Conservation (phyloP, 2,329 filamentous ascomycete species). For the Trichoderma brevicompactum region DNA sequence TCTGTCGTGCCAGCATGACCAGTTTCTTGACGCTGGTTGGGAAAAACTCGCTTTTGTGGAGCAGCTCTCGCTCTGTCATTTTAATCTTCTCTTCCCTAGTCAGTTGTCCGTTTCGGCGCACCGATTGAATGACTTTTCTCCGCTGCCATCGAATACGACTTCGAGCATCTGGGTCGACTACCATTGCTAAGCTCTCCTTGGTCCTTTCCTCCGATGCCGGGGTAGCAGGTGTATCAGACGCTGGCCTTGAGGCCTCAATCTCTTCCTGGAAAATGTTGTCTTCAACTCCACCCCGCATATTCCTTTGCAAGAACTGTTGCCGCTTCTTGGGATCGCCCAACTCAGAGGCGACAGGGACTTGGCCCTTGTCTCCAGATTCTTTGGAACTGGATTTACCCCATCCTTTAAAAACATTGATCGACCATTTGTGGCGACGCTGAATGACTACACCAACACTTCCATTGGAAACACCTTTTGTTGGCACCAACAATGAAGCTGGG, state of each 20-base stretch:
- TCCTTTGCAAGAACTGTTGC: constrained; percentile 47
- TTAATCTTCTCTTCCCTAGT: constrained; percentile 68
- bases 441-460: constrained; percentile 30
- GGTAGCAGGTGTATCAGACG: constrained; percentile 34
- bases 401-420: constrained; percentile 47
- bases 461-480: neutral
- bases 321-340: constrained; percentile 51
- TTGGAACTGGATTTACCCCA: constrained; percentile 41
- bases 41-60: constrained; percentile 69
- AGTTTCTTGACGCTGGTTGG: constrained; percentile 93
- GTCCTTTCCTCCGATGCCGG: constrained; percentile 45
- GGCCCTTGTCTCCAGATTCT: constrained; percentile 36
- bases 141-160: constrained; percentile 76
- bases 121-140: constrained; percentile 78
- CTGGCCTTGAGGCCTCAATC: constrained; percentile 45
- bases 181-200: constrained; percentile 60
- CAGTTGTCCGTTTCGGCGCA: constrained; percentile 61
- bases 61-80: constrained; percentile 61
- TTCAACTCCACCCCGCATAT: constrained; percentile 49
- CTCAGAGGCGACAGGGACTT: constrained; percentile 38
- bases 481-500: constrained; percentile 8
- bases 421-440: constrained; percentile 51
- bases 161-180: constrained; percentile 75
- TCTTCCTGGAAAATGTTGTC: constrained; percentile 69
- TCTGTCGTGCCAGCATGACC: constrained; percentile 81